Conservation (phyloP, 1,139 yeast species). For the Sugiyamaella pinicola region DNA sequence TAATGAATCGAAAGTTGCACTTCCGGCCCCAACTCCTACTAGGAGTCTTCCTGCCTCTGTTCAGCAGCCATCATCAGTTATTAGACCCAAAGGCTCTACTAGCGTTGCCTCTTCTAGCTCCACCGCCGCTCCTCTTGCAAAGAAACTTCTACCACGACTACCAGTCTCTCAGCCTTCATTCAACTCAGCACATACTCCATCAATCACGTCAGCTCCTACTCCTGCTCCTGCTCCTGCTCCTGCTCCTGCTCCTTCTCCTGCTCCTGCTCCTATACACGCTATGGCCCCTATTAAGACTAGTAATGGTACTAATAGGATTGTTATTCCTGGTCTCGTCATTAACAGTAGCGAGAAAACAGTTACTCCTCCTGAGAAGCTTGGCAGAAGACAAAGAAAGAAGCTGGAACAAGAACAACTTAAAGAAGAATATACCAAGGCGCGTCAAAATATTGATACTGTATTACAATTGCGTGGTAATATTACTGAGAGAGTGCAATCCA, state of each 20-base stretch:
- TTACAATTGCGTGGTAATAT: slow-evolving; percentile 10
- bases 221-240: background rate
- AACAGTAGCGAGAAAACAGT: slow-evolving; percentile 1
- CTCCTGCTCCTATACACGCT: too few relatives aligned
- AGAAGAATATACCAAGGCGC: slow-evolving; percentile 23
- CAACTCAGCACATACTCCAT: background rate
- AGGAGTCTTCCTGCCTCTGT: background rate
- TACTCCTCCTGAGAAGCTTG: slow-evolving; percentile 19
- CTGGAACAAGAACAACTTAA: slow-evolving; percentile 27
- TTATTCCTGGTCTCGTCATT: slow-evolving; percentile 5
- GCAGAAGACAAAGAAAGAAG: slow-evolving; percentile 29
- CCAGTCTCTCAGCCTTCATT: background rate
- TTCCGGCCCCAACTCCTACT: background rate
- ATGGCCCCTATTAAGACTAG: too few relatives aligned
- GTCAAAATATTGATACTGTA: slow-evolving; percentile 15
- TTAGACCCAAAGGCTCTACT: too few relatives aligned
- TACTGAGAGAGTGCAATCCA: slow-evolving; percentile 7
- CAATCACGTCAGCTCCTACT: background rate
- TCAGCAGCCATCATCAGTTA: too few relatives aligned
- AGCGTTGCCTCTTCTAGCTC: too few relatives aligned
- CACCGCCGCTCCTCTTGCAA: too few relatives aligned
- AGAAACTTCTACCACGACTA: background rate
- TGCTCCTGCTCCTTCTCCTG: too few relatives aligned
- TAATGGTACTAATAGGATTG: background rate
- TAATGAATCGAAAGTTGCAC: background rate